Percentiles rank a stretch among this genome's conserved stretches.
Evolutionary conservation across 164 flowering plant genomes (phyloP).

Genomic region (Aristolochia californica): DNA sequence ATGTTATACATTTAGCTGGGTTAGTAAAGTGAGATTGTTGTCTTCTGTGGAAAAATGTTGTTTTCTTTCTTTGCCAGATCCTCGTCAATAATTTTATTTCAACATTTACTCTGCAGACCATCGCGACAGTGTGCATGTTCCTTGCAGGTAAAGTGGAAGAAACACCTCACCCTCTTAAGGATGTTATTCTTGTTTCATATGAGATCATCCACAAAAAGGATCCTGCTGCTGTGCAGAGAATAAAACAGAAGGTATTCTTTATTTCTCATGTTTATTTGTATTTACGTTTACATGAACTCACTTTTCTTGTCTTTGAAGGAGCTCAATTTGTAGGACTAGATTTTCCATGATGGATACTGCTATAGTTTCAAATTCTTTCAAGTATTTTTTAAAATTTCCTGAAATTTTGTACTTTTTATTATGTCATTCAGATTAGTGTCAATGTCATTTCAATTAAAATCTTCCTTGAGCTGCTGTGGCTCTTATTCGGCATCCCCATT

Average conservation of each 20-base stretch:
- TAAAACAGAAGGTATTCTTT: constrained; percentile 62
- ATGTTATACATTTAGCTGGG: too few species aligned
- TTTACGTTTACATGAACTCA: not conserved
- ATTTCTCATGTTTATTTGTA: constrained; percentile 7
- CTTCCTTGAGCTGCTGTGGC: constrained; percentile 1
- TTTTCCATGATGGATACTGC: too few species aligned
- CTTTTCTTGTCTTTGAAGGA: not conserved
- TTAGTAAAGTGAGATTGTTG: too few species aligned
- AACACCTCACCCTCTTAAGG: constrained; percentile 71
- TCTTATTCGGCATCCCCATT: constrained; percentile 2
- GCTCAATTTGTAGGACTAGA: not conserved
- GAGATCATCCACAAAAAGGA: constrained; percentile 70
- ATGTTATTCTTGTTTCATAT: constrained; percentile 67
- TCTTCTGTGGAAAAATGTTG: not conserved
- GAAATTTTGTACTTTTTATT: not conserved
- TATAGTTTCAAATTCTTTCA: too few species aligned
- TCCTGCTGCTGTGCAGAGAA: constrained; percentile 57
- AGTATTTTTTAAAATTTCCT: too few species aligned
- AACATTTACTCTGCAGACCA: constrained; percentile 30
- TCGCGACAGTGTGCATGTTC: constrained; percentile 81
- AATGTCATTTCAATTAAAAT: not conserved
- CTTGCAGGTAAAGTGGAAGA: constrained; percentile 88
- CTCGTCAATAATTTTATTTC: not conserved
- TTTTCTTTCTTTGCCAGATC: not conserved
- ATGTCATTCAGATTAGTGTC: not conserved